These are phyloP conservation scores for Xylariaceae sp. DNA, from an alignment of 2,329 filamentous ascomycete genomes.

Conservation along the genomic window DNA sequence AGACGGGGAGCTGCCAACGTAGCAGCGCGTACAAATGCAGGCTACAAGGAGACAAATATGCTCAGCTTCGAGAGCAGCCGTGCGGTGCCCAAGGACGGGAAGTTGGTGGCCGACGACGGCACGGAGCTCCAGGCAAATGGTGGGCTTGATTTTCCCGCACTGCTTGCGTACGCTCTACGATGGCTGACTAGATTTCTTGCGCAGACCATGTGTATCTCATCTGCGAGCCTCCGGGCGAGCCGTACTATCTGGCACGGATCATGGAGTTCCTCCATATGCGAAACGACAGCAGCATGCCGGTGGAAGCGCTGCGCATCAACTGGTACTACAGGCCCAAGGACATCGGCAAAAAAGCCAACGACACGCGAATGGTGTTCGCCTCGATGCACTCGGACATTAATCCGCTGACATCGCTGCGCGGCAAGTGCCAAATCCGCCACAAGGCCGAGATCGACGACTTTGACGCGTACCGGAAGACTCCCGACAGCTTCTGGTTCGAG, in stretches of 20 bases:
- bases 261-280: conserved; percentile 93
- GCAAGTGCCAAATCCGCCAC: conserved; percentile 87
- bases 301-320: conserved; percentile 88
- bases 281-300: conserved; percentile 62
- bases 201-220: conserved; percentile 84
- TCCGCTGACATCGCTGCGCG: conserved; percentile 83
- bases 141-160: conserved; percentile 39
- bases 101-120: conserved; percentile 84
- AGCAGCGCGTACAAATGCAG: conserved; percentile 11
- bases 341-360: conserved; percentile 83
- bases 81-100: conserved; percentile 63
- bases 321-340: conserved; percentile 98
- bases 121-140: conserved; percentile 78
- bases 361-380: conserved; percentile 85
- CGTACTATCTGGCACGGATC: conserved; percentile 93
- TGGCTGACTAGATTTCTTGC: conserved; percentile 25
- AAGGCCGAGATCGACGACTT: conserved; percentile 76
- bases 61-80: conserved; percentile 74
- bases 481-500: conserved; percentile 93
- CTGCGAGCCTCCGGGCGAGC: conserved; percentile 94
- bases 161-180: conserved; percentile 9
- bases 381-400: conserved; percentile 99
- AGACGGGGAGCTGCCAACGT: conserved; percentile 18
- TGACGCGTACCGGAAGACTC: conserved; percentile 74
- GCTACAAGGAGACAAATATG: conserved; percentile 69